Evolutionary conservation across 768 basidiomycete genomes (phyloP).

Genomic region (Mrakia gelida): DNA sequence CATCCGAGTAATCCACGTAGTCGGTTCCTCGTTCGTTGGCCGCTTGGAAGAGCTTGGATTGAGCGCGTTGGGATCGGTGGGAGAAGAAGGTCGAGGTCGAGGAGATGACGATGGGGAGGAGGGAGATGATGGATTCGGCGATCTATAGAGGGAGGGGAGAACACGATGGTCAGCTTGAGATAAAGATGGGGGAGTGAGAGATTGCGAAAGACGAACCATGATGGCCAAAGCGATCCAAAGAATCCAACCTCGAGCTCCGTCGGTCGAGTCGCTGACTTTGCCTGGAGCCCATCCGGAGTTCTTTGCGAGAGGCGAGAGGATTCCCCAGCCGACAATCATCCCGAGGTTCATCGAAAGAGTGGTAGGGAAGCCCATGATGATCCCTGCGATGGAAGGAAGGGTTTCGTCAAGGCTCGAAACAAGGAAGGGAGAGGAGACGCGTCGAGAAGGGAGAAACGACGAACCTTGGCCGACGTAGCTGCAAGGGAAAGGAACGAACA

Average conservation of each 20-base stretch:
- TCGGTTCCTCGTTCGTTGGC: conserved; percentile 34
- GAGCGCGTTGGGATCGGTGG: conserved; percentile 35
- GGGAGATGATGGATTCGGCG: conserved; percentile 79
- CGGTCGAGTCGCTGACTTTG: conserved; percentile 76
- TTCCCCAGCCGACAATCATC: conserved; percentile 93
- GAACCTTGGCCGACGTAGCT: conserved; percentile 81
- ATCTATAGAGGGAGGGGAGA: conserved; percentile 43
- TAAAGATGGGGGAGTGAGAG: background rate
- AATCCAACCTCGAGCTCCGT: conserved; percentile 85
- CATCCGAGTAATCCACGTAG: conserved; percentile 41
- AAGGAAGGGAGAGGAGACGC: conserved; percentile 31
- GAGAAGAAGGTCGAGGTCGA: conserved; percentile 38
- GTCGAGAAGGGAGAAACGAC: background rate
- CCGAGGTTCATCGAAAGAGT: conserved; percentile 91
- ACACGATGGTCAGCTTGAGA: background rate
- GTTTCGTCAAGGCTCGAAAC: background rate
- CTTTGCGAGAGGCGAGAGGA: conserved; percentile 85
- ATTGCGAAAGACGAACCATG: conserved; percentile 64
- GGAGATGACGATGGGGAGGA: conserved; percentile 66
- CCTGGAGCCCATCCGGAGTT: conserved; percentile 86
- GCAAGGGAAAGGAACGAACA: conserved; percentile 69
- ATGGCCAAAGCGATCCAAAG: conserved; percentile 94
- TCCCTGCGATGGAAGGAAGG: conserved; percentile 52
- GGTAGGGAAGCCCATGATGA: conserved; percentile 96
- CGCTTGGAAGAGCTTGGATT: conserved; percentile 33